Evolutionary conservation across 768 basidiomycete genomes (phyloP), one percentile per base, ranked within the genome.

Genomic region (Polyporus arcularius): DNA sequence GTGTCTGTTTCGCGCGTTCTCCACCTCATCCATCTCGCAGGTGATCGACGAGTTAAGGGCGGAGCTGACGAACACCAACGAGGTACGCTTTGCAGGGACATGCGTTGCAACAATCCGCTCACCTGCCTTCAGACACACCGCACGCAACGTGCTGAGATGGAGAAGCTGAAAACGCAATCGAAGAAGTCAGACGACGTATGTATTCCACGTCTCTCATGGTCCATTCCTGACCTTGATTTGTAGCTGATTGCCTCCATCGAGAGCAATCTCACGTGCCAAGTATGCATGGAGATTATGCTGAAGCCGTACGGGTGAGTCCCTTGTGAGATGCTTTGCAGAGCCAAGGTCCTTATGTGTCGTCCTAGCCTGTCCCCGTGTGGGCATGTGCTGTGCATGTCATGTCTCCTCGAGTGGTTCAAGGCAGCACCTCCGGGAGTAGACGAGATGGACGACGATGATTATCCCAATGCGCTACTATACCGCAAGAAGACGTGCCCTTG

Each of bases 321-420:
- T 7, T 7, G 11, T 51, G 6, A 26, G 21, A 26, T 26, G 21
- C 14, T 31, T 53, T 14, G 7, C 8, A 10, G 43, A 12, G 6
- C 11, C 1, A 40, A 9, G 14, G 15, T 15, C 38, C 16, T 47
- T 35, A 14, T 45, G 32, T 26, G 35, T 51, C 55, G 15, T 35
- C 35, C 6, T 53, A 90, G 89, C 2, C 77, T 91, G 46, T 81
- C 87, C 1, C 90, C 90, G 0, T 92, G 90, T 66, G 90, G 90
- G 1, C 90, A 92, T 65, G 80, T 89, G n/a, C 76, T 89, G n/a
- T 92, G 90, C 58, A 79, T 88, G 30, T 65, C 68, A 3, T 92
- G 90, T 65, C 81, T 92, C 9, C 86, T 89, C 71, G 84, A 86
- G 65, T 92, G 90, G 90, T 92, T 92, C 74, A 82, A 84, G 60